A percentile compares a stretch with the other conserved stretches of the same genome.
These are phyloP conservation scores for Tilletia horrida DNA, from an alignment of 1,284 basidiomycete genomes.

Conservation along the genomic window DNA sequence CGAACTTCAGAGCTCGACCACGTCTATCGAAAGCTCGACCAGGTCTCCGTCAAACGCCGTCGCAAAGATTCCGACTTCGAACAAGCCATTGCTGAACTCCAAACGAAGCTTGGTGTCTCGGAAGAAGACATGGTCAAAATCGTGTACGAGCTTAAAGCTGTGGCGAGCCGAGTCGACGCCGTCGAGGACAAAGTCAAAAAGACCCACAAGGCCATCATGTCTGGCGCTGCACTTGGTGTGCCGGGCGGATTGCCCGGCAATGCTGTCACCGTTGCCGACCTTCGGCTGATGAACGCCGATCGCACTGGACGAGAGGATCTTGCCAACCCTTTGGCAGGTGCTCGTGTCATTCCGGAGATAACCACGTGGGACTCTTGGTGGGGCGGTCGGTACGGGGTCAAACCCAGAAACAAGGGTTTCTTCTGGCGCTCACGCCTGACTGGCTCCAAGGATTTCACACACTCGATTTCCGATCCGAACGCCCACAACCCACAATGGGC, in stretches of 20 bases:
- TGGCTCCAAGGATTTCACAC: background rate
- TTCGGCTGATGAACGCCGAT: background rate
- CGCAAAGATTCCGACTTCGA: background rate
- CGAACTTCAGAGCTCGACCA: background rate
- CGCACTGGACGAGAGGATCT: slow-evolving; percentile 7
- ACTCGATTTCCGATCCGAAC: background rate
- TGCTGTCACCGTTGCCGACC: background rate
- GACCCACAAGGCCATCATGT: background rate
- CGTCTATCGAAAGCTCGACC: background rate
- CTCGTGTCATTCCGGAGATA: background rate
- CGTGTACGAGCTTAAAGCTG: background rate
- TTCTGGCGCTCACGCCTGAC: background rate
- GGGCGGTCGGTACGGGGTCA: slow-evolving; percentile 4
- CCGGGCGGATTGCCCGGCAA: background rate
- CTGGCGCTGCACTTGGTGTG: background rate
- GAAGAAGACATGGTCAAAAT: background rate
- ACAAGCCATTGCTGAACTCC: background rate
- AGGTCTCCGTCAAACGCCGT: background rate
- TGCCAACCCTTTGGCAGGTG: background rate
- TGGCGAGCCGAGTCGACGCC: background rate
- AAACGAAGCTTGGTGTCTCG: background rate
- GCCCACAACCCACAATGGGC: background rate
- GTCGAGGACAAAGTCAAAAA: background rate
- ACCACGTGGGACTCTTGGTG: slow-evolving; percentile 2
- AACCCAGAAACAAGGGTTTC: background rate